phyloP scores from a whole-genome alignment of 2,329 filamentous ascomycete genomes.

The Cadophora gregata region DNA sequence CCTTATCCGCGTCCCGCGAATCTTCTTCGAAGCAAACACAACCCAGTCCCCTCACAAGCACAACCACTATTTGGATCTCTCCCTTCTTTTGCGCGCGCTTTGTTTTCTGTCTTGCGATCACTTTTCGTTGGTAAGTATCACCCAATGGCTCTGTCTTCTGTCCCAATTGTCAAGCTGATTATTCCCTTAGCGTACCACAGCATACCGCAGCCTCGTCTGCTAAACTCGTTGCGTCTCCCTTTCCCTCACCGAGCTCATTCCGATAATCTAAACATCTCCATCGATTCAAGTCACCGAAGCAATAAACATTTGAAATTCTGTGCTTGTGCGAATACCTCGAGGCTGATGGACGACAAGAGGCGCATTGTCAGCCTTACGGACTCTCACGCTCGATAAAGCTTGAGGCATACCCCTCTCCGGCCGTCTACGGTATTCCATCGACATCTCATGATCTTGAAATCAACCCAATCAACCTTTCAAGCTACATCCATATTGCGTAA shows the following conservation, averaged over 20 bases:
- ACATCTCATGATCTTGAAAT: not conserved
- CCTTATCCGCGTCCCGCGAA: not conserved
- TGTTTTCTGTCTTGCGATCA: not conserved
- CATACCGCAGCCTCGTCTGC: not conserved
- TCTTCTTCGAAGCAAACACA: not conserved
- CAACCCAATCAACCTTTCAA: not conserved
- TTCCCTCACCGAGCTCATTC: not conserved
- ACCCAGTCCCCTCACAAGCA: not conserved
- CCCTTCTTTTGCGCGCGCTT: not conserved
- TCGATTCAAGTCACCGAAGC: not conserved
- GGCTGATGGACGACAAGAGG: not conserved
- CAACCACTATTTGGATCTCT: not conserved
- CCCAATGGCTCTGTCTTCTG: not conserved
- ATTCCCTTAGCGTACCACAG: not conserved
- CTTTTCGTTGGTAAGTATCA: not conserved
- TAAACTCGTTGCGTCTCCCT: not conserved
- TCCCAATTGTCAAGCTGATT: not conserved
- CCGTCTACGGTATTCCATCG: not conserved
- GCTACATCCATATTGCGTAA: not conserved
- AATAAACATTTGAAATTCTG: not conserved
- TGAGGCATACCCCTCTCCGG: conserved; percentile 11
- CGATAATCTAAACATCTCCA: not conserved
- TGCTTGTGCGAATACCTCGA: not conserved
- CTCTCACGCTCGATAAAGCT: not conserved
- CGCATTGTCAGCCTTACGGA: not conserved